Base-by-base conservation (phyloP, 495 filamentous ascomycete genomes). In the Aspergillus egyptiacus region DNA sequence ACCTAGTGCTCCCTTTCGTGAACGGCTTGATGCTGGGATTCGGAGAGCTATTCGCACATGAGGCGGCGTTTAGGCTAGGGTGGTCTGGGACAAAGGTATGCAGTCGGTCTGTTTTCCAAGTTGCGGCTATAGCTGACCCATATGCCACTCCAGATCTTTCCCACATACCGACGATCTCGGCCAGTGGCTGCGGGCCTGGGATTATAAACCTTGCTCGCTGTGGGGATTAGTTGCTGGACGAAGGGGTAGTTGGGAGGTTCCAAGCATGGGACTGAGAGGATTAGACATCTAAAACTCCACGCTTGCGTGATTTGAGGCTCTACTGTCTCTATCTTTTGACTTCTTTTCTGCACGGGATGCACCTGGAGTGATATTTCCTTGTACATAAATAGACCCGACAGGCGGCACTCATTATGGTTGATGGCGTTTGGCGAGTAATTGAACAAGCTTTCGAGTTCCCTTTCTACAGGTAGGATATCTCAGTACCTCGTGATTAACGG, bases 11-110 rank as follows among this genome's bases (percentile, higher is more conserved):
- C 2, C 93, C 93, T 0, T 99, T 99, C 53, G 81, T 99, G 57
- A 99, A 99, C 67, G 93, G 93, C 17, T 76, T 99, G 69, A 99
- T 99, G 93, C 70, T 99, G 46, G 93, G 93, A 5, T 95, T 99
- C 60, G 93, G 93, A 18, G 93, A 99, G 69, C 71, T 99, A 30
- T 85, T 97, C 63, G 93, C 93, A 45, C 91, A 99, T 63, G 93
- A 99, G 70, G 80, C 86, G 9, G 93, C 93, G 10, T 98, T 91
- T 61, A 75, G 89, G 55, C 72, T 95, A 46, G 93, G 93, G 36
- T 98, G 93, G 93, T 82, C 85, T 32, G 82, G 83, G 40, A 96
- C 93, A 54, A 91, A 90, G 81, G 93, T 96, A 78, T 40, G 78
- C 24, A 20, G 9, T n/a, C 14, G 5, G 1, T 35, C 6, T 36